Base-by-base conservation (phyloP, 2,329 filamentous ascomycete genomes). In the Stachybotrys elegans region DNA sequence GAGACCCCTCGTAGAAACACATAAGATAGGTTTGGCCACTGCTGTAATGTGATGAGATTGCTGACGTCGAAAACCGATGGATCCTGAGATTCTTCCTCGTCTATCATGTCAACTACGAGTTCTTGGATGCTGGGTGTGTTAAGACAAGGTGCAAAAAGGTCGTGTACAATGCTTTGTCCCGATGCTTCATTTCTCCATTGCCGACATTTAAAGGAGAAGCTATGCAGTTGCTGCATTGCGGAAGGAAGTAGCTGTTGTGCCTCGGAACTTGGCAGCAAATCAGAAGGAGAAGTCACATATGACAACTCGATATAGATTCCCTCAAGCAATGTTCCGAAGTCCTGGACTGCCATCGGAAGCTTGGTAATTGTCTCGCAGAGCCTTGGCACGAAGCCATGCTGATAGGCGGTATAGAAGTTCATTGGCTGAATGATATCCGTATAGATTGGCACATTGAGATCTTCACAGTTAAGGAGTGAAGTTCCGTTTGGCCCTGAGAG, bases 11-110 rank as follows among this genome's bases (percentile, higher is more conserved):
- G 22, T 21, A 41, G 39, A 21, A 29, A 31, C 20, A 41, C 11
- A 25, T 21, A 21, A 41, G 39, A 41, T 23, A 41, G 39, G 21
- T 29, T 31, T n/a, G 12, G 39, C 22, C 39, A 41, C 23, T 29
- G 39, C 14, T 29, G n/a, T 41, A 19, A 41, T 29, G 39, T 17
- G 29, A 41, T 41, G 39, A 41, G 39, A n/a, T 25, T 41, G 8
- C 39, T 23, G 17, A 41, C 22, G 13, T 17, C 39, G 13, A 31
- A 41, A 20, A n/a, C 31, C 22, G 39, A 31, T 13, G 17, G 25
- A 19, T 41, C 22, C 16, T 31, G 22, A 16, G 39, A 8, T 29
- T 41, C 39, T n/a, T 29, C 39, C 11, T 41, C 25, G 39, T 23
- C 31, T 19, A 19, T 16, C 23, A 41, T 29, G 14, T 29, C 25